Evolutionary conservation across 768 basidiomycete species (phyloP).

Genomic region (Inosperma sp.): DNA sequence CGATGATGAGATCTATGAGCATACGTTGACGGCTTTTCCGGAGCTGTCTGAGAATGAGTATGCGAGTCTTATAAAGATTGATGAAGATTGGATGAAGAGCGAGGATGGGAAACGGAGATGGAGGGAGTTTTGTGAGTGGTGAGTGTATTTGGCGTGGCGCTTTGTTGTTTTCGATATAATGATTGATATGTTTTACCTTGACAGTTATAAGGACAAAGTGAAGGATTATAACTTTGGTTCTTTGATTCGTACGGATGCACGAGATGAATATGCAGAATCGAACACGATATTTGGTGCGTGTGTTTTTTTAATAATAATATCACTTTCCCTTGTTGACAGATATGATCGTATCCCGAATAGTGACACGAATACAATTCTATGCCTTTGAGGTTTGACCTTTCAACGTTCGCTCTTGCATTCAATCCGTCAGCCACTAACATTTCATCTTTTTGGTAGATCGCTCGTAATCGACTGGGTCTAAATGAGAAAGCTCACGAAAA

Average conservation of each 20-base stretch:
- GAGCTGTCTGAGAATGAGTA: slow-evolving; percentile 56
- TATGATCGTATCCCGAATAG: slow-evolving; percentile 29
- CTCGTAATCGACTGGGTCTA: slow-evolving; percentile 84
- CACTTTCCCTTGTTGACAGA: background rate
- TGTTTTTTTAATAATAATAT: background rate
- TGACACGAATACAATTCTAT: slow-evolving; percentile 84
- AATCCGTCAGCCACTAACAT: background rate
- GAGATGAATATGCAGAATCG: slow-evolving; percentile 78
- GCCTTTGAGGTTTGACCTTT: slow-evolving; percentile 68
- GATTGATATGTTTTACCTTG: background rate
- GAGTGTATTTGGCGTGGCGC: slow-evolving; percentile 10
- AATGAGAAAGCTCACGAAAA: slow-evolving; percentile 84
- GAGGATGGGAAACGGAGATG: slow-evolving; percentile 82
- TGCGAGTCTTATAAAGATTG: slow-evolving; percentile 50
- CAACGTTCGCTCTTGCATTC: background rate
- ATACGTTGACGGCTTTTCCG: slow-evolving; percentile 75
- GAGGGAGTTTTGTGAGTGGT: slow-evolving; percentile 83
- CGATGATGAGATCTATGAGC: slow-evolving; percentile 88
- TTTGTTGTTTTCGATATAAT: background rate
- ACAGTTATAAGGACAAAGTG: slow-evolving; percentile 83
- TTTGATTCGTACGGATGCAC: slow-evolving; percentile 76
- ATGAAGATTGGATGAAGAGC: slow-evolving; percentile 94
- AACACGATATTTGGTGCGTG: slow-evolving; percentile 90
- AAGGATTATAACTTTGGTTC: slow-evolving; percentile 98
- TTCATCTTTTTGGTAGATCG: slow-evolving; percentile 51